Evolutionary conservation across 1,284 basidiomycete species (phyloP).

Genomic region (Microbotryomycetes sp.): DNA sequence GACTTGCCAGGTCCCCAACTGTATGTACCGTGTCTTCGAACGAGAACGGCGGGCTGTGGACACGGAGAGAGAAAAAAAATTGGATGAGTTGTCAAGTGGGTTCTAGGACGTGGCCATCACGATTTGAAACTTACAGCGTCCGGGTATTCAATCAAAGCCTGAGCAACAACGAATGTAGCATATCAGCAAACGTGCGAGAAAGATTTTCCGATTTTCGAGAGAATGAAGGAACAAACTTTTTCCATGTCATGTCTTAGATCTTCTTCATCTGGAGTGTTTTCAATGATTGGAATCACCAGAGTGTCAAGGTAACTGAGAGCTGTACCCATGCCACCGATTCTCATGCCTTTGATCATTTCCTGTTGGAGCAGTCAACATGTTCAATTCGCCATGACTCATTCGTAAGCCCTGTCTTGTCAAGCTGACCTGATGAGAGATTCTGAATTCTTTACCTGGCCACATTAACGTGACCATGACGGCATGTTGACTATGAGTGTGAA

Average conservation of each 20-base stretch:
- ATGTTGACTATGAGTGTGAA: slow-evolving; percentile 74
- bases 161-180: background rate
- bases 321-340: slow-evolving; percentile 62
- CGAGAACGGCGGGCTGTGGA: slow-evolving; percentile 59
- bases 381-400: background rate
- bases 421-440: slow-evolving; percentile 62
- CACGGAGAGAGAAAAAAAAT: too few species aligned
- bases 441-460: slow-evolving; percentile 61
- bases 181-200: background rate
- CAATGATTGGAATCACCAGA: slow-evolving; percentile 76
- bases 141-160: slow-evolving; percentile 69
- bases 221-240: slow-evolving; percentile 44
- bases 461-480: slow-evolving; percentile 71
- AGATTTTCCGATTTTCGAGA: too few species aligned
- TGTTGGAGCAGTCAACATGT: slow-evolving; percentile 13
- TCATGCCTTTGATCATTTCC: slow-evolving; percentile 82
- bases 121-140: slow-evolving; percentile 48
- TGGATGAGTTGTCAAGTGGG: too few species aligned
- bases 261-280: slow-evolving; percentile 80
- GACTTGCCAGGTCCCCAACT: slow-evolving; percentile 27
- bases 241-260: slow-evolving; percentile 79
- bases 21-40: slow-evolving; percentile 61
- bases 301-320: slow-evolving; percentile 75
- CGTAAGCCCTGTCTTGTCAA: background rate
- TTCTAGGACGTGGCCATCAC: background rate